Evolutionary conservation across 108 stramenopile species (phyloP).

Genomic region (Skeletonema menzelii): DNA sequence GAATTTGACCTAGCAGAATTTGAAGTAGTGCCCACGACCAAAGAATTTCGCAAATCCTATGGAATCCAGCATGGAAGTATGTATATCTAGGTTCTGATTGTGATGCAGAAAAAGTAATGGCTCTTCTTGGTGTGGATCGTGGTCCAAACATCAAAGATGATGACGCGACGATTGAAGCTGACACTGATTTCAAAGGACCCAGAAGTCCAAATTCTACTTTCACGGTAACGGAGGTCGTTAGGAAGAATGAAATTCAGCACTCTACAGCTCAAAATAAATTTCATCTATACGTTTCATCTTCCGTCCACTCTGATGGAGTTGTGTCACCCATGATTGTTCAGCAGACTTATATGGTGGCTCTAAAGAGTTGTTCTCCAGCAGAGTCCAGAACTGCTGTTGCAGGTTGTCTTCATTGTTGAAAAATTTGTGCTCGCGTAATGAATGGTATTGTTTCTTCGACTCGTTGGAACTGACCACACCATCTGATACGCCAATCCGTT

Average conservation of each 20-base stretch:
- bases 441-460: conserved; percentile 7
- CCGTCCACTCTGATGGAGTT: background rate
- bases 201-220: background rate
- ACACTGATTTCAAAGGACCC: background rate
- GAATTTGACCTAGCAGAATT: conserved; percentile 41
- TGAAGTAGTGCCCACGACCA: conserved; percentile 52
- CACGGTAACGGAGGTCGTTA: no score
- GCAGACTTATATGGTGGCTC: conserved; percentile 16
- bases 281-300: background rate
- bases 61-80: conserved; percentile 18
- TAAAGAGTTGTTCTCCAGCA: conserved; percentile 5
- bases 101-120: background rate
- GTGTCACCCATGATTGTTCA: conserved; percentile 19
- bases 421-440: conserved; percentile 18
- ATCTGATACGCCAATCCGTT: conserved; percentile 21
- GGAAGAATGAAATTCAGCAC: no score
- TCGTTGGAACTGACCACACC: background rate
- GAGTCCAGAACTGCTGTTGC: conserved; percentile 9
- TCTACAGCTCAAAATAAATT: background rate
- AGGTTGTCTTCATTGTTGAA: conserved; percentile 1
- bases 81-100: background rate
- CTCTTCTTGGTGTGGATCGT: background rate
- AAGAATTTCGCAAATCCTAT: conserved; percentile 32
- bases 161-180: background rate
- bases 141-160: background rate